phyloP scores from a whole-genome alignment of 441 rosid genomes.

The Jatropha multifida region DNA sequence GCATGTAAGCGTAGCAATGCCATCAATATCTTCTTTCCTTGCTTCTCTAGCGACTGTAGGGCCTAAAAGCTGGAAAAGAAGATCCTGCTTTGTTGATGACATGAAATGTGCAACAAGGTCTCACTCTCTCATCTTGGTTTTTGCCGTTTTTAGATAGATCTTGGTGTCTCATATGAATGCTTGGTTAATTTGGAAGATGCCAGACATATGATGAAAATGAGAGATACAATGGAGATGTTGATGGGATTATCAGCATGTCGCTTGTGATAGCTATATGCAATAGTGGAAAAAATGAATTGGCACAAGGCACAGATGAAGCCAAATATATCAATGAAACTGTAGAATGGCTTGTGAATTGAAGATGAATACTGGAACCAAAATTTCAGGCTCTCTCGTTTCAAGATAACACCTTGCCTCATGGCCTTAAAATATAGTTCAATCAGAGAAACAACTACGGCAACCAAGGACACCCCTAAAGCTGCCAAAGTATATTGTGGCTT shows the following conservation, averaged over 20 bases:
- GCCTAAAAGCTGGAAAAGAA: conserved; percentile 26
- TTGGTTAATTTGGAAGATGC: no score
- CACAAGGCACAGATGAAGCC: background rate
- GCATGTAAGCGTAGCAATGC: conserved; percentile 33
- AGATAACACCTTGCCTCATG: background rate
- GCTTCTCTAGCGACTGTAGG: conserved; percentile 27
- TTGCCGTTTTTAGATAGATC: no score
- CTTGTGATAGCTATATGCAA: no score
- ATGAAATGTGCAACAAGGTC: no score
- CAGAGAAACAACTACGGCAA: background rate
- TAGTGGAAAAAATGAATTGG: no score
- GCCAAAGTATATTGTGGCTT: background rate
- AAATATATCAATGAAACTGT: background rate
- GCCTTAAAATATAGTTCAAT: background rate
- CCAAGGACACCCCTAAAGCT: background rate
- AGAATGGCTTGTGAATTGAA: background rate
- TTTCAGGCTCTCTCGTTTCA: background rate
- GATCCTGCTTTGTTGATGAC: conserved; percentile 7
- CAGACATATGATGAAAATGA: no score
- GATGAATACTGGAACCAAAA: background rate
- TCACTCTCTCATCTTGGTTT: no score
- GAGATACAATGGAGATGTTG: no score
- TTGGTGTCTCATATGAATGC: no score
- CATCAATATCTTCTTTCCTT: conserved; percentile 15
- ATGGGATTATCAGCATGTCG: no score